Conservation (phyloP, 257 asterid species). For the Petunia secreta region DNA sequence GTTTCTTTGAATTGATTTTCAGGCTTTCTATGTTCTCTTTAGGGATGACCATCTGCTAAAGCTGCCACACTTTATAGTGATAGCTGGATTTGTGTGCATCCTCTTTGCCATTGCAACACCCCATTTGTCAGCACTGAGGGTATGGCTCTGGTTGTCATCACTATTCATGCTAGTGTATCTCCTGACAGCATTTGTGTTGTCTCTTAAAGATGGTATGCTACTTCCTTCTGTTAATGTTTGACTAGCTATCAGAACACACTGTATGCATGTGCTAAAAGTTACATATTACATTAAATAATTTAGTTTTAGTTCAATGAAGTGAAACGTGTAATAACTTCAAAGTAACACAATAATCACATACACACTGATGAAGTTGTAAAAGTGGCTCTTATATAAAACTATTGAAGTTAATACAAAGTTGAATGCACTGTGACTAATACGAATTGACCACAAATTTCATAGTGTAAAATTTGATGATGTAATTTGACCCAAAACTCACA, state of each 20-base stretch:
- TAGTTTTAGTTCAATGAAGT: not conserved
- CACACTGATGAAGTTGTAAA: not conserved
- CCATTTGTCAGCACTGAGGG: slow-evolving; percentile 82
- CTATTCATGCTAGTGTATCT: slow-evolving; percentile 74
- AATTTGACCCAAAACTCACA: not conserved
- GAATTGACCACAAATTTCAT: not conserved
- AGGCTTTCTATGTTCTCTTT: slow-evolving; percentile 81
- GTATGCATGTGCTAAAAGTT: not conserved
- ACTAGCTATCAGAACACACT: not conserved
- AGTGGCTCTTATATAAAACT: not conserved
- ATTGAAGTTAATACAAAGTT: not conserved
- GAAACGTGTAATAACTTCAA: slow-evolving; percentile 3
- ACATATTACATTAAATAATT: not conserved
- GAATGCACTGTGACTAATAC: not conserved
- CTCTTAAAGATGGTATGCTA: slow-evolving; percentile 79
- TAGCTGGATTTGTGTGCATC: slow-evolving; percentile 77
- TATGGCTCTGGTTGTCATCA: slow-evolving; percentile 82
- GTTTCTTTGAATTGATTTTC: slow-evolving; percentile 30
- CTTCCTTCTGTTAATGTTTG: slow-evolving; percentile 21
- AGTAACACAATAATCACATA: not conserved
- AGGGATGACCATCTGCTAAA: slow-evolving; percentile 59
- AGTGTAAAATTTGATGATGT: slow-evolving; percentile 7
- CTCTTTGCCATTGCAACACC: slow-evolving; percentile 83
- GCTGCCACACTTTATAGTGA: slow-evolving; percentile 74
- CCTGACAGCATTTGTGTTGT: slow-evolving; percentile 54